phyloP scores from a whole-genome alignment of 352 stramenopile species.

The Globisporangium spiculum region DNA sequence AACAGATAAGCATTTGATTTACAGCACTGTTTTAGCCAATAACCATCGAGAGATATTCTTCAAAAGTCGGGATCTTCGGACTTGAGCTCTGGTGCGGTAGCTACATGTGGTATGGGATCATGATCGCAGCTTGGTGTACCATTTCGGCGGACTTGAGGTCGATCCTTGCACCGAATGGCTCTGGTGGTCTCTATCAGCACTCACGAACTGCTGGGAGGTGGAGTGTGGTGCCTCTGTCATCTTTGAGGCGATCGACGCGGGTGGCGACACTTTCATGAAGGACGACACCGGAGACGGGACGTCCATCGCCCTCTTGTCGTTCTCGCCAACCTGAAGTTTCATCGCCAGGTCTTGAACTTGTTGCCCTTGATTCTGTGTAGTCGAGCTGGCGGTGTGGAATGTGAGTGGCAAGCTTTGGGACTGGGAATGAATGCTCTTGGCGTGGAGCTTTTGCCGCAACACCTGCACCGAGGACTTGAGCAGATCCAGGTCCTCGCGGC shows the following conservation, averaged over 20 bases:
- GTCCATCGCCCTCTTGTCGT: background rate
- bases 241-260: conserved; percentile 32
- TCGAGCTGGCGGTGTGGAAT: background rate
- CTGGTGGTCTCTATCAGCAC: background rate
- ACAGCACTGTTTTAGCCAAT: background rate
- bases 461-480: conserved; percentile 58
- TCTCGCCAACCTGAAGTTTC: background rate
- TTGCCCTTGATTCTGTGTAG: background rate
- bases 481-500: conserved; percentile 56
- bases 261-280: conserved; percentile 31
- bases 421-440: background rate
- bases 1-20: background rate
- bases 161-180: background rate
- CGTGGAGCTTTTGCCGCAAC: conserved; percentile 33
- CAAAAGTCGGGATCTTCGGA: background rate
- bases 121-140: conserved; percentile 64
- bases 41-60: background rate
- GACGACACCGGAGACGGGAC: conserved; percentile 9
- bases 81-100: background rate
- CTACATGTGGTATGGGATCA: conserved; percentile 2
- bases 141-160: conserved; percentile 34
- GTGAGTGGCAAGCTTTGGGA: background rate
- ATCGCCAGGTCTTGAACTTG: background rate
- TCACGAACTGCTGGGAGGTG: conserved; percentile 16
- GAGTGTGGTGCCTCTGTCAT: conserved; percentile 40